Evolutionary conservation across 805 yeast species (phyloP).

Genomic region (Candida ovalis): DNA sequence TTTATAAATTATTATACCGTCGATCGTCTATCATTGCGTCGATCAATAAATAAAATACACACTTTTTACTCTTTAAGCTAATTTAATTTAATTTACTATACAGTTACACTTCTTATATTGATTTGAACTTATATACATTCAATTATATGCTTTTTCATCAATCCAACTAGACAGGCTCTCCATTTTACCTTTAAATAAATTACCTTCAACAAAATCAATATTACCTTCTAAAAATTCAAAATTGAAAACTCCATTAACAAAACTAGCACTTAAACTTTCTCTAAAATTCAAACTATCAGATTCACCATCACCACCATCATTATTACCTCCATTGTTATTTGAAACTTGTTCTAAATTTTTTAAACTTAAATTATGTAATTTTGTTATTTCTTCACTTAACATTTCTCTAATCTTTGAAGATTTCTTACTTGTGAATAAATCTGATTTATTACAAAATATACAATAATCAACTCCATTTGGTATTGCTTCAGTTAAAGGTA

Average conservation of each 20-base stretch:
- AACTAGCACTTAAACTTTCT: constrained; percentile 42
- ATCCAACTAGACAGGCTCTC: constrained; percentile 76
- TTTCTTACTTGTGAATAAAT: constrained; percentile 80
- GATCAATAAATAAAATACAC: neutral
- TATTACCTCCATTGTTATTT: constrained; percentile 29
- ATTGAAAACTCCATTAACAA: constrained; percentile 44
- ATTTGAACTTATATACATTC: constrained; percentile 1
- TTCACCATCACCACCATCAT: constrained; percentile 11
- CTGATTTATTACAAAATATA: constrained; percentile 82
- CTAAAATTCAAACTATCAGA: constrained; percentile 20
- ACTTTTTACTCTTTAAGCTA: too few relatives aligned
- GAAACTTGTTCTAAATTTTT: constrained; percentile 43
- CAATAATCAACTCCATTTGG: constrained; percentile 71
- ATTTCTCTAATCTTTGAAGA: constrained; percentile 52
- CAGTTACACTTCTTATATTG: neutral
- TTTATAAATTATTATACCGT: too few relatives aligned
- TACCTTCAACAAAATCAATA: constrained; percentile 69
- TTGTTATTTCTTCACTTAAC: constrained; percentile 62
- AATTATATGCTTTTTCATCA: constrained; percentile 66
- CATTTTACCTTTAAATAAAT: constrained; percentile 53
- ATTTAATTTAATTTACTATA: neutral
- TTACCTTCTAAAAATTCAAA: constrained; percentile 72
- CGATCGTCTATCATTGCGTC: too few relatives aligned
- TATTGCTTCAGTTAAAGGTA: constrained; percentile 56
- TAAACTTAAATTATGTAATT: constrained; percentile 46